These are phyloP conservation scores for Eucalyptus dawsonii DNA, from an alignment of 345 rosid genomes.

Conservation along the genomic window DNA sequence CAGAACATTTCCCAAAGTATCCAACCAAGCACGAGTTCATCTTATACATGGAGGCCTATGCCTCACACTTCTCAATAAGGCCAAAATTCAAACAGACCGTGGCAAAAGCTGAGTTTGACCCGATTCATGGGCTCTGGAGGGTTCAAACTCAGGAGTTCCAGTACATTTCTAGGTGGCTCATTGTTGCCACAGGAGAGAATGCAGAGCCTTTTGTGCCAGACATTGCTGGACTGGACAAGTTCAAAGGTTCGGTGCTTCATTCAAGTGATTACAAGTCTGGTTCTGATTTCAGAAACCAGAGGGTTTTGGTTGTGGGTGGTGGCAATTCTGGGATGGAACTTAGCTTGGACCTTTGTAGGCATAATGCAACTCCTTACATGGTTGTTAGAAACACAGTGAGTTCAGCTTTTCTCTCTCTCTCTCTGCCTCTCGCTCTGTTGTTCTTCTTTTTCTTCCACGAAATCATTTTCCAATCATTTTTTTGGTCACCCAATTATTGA, in stretches of 20 bases:
- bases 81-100: conserved; percentile 64
- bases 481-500: not conserved
- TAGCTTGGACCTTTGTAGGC: conserved; percentile 41
- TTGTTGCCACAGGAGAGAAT: conserved; percentile 76
- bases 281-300: conserved; percentile 22
- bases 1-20: conserved; percentile 56
- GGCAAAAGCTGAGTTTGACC: conserved; percentile 41
- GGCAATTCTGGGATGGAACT: conserved; percentile 83
- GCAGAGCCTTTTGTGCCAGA: conserved; percentile 44
- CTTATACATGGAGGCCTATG: conserved; percentile 65
- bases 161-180: conserved; percentile 44
- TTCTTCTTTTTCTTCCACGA: not conserved
- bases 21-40: conserved; percentile 65
- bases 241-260: conserved; percentile 35
- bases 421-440: not conserved
- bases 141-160: conserved; percentile 40
- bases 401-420: not conserved
- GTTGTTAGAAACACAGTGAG: conserved; percentile 56
- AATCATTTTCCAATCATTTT: not conserved
- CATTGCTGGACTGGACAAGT: conserved; percentile 30
- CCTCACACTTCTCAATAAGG: conserved; percentile 43
- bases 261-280: conserved; percentile 54
- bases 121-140: conserved; percentile 35
- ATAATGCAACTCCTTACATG: conserved; percentile 42
- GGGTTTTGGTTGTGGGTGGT: conserved; percentile 64